Conservation (phyloP, 306 rosid genomes). For the Vicia villosa region DNA sequence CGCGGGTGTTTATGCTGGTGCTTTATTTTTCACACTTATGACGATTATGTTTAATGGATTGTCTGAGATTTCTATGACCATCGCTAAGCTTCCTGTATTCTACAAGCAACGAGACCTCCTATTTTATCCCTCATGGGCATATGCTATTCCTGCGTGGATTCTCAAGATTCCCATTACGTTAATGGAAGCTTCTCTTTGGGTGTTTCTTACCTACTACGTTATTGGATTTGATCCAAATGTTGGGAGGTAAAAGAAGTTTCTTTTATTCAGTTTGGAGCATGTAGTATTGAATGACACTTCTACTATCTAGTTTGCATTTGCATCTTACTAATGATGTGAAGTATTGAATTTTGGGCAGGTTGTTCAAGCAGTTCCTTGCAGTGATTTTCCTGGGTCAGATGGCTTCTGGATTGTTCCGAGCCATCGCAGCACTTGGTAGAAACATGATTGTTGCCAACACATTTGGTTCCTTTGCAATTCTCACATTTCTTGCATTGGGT, state of each 20-base stretch:
- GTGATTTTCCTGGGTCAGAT: conserved; percentile 44
- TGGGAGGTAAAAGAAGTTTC: conserved; percentile 44
- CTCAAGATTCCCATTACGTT: conserved; percentile 57
- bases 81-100: conserved; percentile 63
- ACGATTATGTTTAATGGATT: conserved; percentile 56
- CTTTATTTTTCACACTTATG: conserved; percentile 52
- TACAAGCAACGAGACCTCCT: conserved; percentile 70
- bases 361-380: conserved; percentile 50
- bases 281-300: not conserved
- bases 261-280: conserved; percentile 12
- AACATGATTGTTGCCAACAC: conserved; percentile 56
- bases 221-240: conserved; percentile 64
- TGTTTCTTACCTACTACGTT: conserved; percentile 56
- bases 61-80: conserved; percentile 57
- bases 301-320: not conserved
- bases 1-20: conserved; percentile 63
- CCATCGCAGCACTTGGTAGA: conserved; percentile 48
- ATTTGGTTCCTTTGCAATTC: conserved; percentile 49
- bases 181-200: conserved; percentile 56
- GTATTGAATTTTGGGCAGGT: conserved; percentile 38
- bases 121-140: conserved; percentile 68
- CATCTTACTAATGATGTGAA: conserved; percentile 13
- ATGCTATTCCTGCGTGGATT: conserved; percentile 61
- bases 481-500: conserved; percentile 44
- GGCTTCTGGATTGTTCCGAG: conserved; percentile 56